phyloP scores from a whole-genome alignment of 2,329 filamentous ascomycete genomes.

The Massarina eburnea region DNA sequence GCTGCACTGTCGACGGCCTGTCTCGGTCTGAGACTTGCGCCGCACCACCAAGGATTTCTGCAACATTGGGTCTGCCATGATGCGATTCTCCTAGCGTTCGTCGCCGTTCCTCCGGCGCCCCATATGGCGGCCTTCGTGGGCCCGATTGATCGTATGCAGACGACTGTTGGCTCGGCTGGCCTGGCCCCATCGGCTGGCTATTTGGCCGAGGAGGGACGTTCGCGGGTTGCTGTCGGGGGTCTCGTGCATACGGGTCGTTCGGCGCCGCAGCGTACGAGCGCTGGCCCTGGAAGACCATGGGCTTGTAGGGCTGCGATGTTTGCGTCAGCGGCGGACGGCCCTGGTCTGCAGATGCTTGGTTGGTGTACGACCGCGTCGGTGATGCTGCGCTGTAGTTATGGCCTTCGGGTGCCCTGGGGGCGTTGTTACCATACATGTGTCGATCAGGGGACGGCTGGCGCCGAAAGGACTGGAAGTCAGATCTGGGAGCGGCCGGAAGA shows the following conservation, averaged over 20 bases:
- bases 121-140: constrained; percentile 29
- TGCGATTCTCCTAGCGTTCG: constrained; percentile 40
- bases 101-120: constrained; percentile 35
- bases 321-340: constrained; percentile 35
- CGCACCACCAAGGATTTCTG: constrained; percentile 31
- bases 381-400: constrained; percentile 32
- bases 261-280: constrained; percentile 35
- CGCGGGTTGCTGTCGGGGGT: constrained; percentile 25
- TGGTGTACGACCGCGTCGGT: constrained; percentile 37
- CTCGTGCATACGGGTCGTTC: constrained; percentile 27
- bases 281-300: constrained; percentile 30
- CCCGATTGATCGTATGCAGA: constrained; percentile 26
- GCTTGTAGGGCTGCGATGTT: constrained; percentile 36
- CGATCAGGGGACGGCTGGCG: constrained; percentile 43
- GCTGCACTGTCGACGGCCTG: constrained; percentile 43
- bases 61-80: constrained; percentile 35
- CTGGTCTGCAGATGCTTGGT: constrained; percentile 39
- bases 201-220: constrained; percentile 42
- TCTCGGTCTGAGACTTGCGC: constrained; percentile 29
- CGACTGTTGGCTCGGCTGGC: constrained; percentile 24
- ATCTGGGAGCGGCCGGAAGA: constrained; percentile 29
- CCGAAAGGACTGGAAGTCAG: constrained; percentile 40
- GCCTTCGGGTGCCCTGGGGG: constrained; percentile 30
- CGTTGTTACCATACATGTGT: constrained; percentile 26
- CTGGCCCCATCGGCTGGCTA: constrained; percentile 41